Conservation (phyloP, 2,329 filamentous ascomycete species). For the Diaporthe ampelina region DNA sequence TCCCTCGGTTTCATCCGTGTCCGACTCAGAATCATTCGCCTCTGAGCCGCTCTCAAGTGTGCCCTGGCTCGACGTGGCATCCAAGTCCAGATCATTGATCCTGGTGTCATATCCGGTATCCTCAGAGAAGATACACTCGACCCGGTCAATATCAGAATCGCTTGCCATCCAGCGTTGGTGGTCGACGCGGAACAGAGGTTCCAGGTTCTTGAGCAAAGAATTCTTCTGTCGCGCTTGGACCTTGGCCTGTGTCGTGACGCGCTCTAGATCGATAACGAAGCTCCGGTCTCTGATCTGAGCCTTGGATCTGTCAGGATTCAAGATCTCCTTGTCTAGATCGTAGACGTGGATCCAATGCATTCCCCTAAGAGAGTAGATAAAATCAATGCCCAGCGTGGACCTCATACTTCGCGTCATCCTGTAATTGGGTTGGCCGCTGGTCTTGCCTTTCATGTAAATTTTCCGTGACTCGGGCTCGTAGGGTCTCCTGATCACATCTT, state of each 20-base stretch:
- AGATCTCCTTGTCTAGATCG: not conserved
- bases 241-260: not conserved
- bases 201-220: not conserved
- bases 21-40: not conserved
- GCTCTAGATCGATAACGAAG: not conserved
- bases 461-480: not conserved
- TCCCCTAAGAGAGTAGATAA: not conserved
- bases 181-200: not conserved
- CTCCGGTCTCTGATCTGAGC: not conserved
- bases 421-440: conserved; percentile 25
- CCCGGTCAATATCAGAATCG: not conserved
- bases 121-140: not conserved
- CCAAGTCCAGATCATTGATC: not conserved
- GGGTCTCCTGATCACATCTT: not conserved
- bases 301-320: not conserved
- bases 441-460: not conserved
- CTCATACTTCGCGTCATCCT: conserved; percentile 21
- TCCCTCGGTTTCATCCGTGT: not conserved
- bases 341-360: not conserved
- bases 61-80: not conserved
- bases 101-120: not conserved
- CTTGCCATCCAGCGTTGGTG: not conserved
- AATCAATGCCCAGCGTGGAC: conserved; percentile 6
- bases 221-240: not conserved
- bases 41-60: not conserved